phyloP scores from a whole-genome alignment of 1,284 basidiomycete species.

The Sporisorium exsertum region DNA sequence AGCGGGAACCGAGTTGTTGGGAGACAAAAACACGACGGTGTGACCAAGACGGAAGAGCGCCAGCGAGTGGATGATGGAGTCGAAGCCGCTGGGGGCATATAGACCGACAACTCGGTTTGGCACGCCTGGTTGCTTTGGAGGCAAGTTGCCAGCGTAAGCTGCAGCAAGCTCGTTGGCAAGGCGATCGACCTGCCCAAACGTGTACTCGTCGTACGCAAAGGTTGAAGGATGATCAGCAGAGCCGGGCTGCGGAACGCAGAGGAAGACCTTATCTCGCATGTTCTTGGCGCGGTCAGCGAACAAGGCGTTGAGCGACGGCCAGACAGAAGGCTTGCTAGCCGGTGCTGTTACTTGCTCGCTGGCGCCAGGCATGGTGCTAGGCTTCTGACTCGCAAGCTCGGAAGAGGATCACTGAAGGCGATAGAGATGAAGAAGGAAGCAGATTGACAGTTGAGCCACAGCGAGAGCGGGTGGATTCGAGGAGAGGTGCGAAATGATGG shows the following conservation, averaged over 20 bases:
- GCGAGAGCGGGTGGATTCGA: no score
- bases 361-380: background rate
- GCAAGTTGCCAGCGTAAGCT: conserved; percentile 8
- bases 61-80: conserved; percentile 12
- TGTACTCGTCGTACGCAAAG: conserved; percentile 20
- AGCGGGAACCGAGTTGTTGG: conserved; percentile 41
- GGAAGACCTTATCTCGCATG: conserved; percentile 9
- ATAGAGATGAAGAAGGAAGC: no score
- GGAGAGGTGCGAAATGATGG: no score
- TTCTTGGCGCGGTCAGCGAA: conserved; percentile 13
- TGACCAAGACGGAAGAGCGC: conserved; percentile 31
- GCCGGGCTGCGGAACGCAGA: conserved; percentile 5
- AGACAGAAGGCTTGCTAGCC: background rate
- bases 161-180: conserved; percentile 6
- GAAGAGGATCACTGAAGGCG: no score
- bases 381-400: no score
- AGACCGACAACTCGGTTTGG: conserved; percentile 5
- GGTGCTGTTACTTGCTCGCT: background rate
- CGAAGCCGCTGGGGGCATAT: conserved; percentile 21
- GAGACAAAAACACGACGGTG: conserved; percentile 19
- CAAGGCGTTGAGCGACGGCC: conserved; percentile 20
- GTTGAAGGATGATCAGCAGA: background rate
- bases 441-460: no score
- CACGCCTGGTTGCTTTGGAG: background rate
- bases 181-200: conserved; percentile 16